Base-by-base conservation (phyloP, 768 basidiomycete genomes). In the Strobilomyces confusus region DNA sequence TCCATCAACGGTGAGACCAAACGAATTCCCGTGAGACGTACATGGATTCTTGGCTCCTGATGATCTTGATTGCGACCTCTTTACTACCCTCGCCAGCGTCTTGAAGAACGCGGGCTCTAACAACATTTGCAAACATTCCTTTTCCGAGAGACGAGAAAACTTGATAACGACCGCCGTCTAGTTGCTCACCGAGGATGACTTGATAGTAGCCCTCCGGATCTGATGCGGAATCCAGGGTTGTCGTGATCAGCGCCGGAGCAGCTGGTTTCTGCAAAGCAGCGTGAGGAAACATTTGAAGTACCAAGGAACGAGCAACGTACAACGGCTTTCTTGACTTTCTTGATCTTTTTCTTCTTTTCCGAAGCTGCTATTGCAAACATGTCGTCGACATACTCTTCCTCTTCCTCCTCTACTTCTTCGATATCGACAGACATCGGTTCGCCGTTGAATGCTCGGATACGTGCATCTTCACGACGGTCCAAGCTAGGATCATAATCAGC, bases 111-210 rank as follows among this genome's bases (percentile, higher is more conserved):
- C 92, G 83, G 9, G 95, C 95, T 43, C 90, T 82, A 25, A 98
- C 93, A 46, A 99, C 97, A 51, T 91, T 92, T 44, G 94, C 93
- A 68, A 98, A 99, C 95, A 99, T 99, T 44, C 97, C 97, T 68
- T 95, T 95, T 17, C 97, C 97, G n/a, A 98, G 77, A 44, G 83
- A 90, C 44, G 92, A 92, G 60, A 89, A 94, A 11, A 99, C 92
- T 68, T 97, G 92, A 67, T 98, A 99, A 38, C 89, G 82, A 6
- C 91, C 94, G 25, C 86, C 82, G 63, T 97, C 95, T 17, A 99
- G 77, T 54, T 92, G 86, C 71, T 99, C 97, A 41, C 95, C 97
- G 15, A 98, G 82, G 48, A 95, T 92, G 48, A 97, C 82, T 53
- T 84, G 84, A 67, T 98, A 99, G 69, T 98, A 98, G 1, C 97